phyloP scores from a whole-genome alignment of 2,329 filamentous ascomycete species.

The Cercospora nicotianae region DNA sequence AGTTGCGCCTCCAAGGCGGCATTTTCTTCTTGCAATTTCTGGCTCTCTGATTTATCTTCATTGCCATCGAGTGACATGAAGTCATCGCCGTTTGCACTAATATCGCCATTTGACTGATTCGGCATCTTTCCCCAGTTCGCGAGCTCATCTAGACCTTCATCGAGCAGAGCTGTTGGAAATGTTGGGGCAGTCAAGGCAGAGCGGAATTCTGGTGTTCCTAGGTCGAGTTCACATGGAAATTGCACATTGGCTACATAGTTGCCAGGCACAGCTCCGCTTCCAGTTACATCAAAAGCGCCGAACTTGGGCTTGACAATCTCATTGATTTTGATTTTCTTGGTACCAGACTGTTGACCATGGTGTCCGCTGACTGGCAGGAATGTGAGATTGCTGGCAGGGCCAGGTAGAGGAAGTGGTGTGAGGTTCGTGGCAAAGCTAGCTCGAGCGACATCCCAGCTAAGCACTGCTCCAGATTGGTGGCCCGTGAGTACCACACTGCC shows the following conservation, averaged over 20 bases:
- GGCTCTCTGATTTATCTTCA: constrained; percentile 1
- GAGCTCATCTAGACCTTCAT: constrained; percentile 39
- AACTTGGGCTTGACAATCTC: constrained; percentile 77
- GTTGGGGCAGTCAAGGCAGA: constrained; percentile 46
- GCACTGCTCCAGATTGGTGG: constrained; percentile 74
- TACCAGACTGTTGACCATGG: constrained; percentile 29
- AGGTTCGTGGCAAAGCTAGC: constrained; percentile 67
- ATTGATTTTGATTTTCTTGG: constrained; percentile 29
- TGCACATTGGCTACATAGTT: constrained; percentile 67
- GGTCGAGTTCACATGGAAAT: constrained; percentile 47
- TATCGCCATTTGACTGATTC: constrained; percentile 8
- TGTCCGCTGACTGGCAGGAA: constrained; percentile 65
- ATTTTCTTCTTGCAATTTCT: constrained; percentile 33
- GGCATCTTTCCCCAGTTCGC: constrained; percentile 39
- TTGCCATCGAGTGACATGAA: constrained; percentile 41
- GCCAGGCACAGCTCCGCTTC: constrained; percentile 46
- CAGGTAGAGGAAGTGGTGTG: constrained; percentile 64
- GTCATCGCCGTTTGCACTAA: constrained; percentile 33
- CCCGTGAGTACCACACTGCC: constrained; percentile 77
- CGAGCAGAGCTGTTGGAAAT: constrained; percentile 42
- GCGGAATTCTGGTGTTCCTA: constrained; percentile 38
- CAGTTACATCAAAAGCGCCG: constrained; percentile 49
- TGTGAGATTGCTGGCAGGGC: constrained; percentile 77
- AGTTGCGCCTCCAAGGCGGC: constrained; percentile 41
- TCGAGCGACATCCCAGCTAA: constrained; percentile 76